phyloP scores from a whole-genome alignment of 345 rosid species.

The Citrus inodora region DNA sequence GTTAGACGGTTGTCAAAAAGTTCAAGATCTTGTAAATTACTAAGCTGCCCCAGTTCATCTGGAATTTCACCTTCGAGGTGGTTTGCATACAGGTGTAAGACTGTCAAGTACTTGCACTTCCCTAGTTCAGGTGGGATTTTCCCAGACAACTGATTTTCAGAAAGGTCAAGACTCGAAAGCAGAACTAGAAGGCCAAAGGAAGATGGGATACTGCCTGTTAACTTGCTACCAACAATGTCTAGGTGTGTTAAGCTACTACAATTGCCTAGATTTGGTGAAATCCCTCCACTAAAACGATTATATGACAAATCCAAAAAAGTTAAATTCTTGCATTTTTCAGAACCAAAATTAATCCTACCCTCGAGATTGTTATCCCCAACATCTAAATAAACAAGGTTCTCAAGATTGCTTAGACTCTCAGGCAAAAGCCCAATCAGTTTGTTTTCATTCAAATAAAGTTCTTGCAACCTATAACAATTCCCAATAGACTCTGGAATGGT shows the following conservation, averaged over 20 bases:
- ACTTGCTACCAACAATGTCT: constrained; percentile 38
- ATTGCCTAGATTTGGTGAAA: constrained; percentile 56
- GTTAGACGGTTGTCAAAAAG: constrained; percentile 56
- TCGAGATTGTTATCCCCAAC: constrained; percentile 37
- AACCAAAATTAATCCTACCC: constrained; percentile 53
- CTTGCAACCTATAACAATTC: constrained; percentile 44
- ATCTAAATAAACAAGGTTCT: constrained; percentile 44
- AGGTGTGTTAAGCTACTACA: constrained; percentile 48
- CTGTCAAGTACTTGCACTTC: constrained; percentile 53
- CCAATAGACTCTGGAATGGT: constrained; percentile 63
- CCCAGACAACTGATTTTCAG: constrained; percentile 65
- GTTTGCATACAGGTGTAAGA: constrained; percentile 42
- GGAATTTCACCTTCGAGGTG: constrained; percentile 73
- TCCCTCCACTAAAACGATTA: constrained; percentile 52
- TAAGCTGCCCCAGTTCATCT: constrained; percentile 45
- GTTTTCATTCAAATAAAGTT: constrained; percentile 44
- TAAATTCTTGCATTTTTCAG: constrained; percentile 44
- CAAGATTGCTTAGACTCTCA: constrained; percentile 45
- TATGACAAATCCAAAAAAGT: constrained; percentile 46
- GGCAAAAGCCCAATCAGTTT: constrained; percentile 57
- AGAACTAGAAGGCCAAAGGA: constrained; percentile 51
- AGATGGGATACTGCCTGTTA: constrained; percentile 63
- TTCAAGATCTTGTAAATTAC: constrained; percentile 45
- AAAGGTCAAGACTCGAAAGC: constrained; percentile 49
- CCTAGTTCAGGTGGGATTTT: constrained; percentile 67